These are phyloP conservation scores for Tolypocladium nubicola DNA, from an alignment of 2,329 filamentous ascomycete species.

Conservation along the genomic window DNA sequence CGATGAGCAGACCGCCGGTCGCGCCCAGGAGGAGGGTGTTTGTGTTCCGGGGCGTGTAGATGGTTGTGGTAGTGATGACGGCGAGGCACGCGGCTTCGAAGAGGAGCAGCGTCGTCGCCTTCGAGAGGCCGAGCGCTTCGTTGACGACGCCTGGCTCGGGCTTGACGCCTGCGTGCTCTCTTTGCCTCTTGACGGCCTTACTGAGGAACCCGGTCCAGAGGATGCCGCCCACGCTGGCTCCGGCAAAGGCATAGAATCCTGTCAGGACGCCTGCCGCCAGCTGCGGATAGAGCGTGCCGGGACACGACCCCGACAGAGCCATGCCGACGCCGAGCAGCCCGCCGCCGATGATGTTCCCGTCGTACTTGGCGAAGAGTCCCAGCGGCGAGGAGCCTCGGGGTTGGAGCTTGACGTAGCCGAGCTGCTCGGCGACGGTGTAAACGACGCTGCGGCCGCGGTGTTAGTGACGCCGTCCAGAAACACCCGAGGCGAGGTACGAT, in stretches of 20 bases:
- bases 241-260: slow-evolving; percentile 41
- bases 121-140: slow-evolving; percentile 29
- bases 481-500: not conserved
- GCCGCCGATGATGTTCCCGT: slow-evolving; percentile 57
- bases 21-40: slow-evolving; percentile 29
- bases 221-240: slow-evolving; percentile 45
- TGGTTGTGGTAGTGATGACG: slow-evolving; percentile 26
- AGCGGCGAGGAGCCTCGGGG: slow-evolving; percentile 41
- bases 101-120: slow-evolving; percentile 22
- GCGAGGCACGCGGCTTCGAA: slow-evolving; percentile 32
- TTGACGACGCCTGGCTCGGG: slow-evolving; percentile 23
- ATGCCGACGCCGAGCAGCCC: slow-evolving; percentile 53
- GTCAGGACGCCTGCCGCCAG: slow-evolving; percentile 40
- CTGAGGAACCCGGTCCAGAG: slow-evolving; percentile 35
- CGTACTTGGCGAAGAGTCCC: slow-evolving; percentile 42
- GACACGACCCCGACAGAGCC: slow-evolving; percentile 54
- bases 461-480: not conserved
- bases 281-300: slow-evolving; percentile 54
- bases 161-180: slow-evolving; percentile 13
- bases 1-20: slow-evolving; percentile 48
- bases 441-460: slow-evolving; percentile 22
- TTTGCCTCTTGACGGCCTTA: slow-evolving; percentile 18
- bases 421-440: slow-evolving; percentile 32
- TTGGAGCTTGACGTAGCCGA: slow-evolving; percentile 29
- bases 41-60: slow-evolving; percentile 19